Percentiles rank a stretch among this genome's conserved stretches.
phyloP scores from a whole-genome alignment of 352 stramenopile species.

The Albugo candida region DNA sequence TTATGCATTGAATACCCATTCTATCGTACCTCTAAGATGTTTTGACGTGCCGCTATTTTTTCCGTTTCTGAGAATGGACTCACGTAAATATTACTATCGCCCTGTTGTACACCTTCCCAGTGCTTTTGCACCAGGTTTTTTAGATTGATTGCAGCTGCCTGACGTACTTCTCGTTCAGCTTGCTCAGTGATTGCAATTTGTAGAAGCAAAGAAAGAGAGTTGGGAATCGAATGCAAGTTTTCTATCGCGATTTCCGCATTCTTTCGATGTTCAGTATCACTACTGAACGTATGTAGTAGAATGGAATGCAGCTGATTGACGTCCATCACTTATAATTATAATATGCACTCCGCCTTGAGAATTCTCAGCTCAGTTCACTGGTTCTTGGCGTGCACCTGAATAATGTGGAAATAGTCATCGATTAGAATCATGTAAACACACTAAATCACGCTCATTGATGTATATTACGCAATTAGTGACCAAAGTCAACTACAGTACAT shows the following conservation, averaged over 20 bases:
- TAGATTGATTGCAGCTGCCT: slow-evolving; percentile 86
- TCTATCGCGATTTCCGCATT: slow-evolving; percentile 51
- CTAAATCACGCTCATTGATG: too few relatives aligned
- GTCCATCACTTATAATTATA: slow-evolving; percentile 48
- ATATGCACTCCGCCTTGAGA: too few relatives aligned
- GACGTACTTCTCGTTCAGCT: slow-evolving; percentile 70
- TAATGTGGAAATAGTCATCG: too few relatives aligned
- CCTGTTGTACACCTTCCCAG: slow-evolving; percentile 73
- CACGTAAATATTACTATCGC: slow-evolving; percentile 48
- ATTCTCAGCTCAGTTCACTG: too few relatives aligned
- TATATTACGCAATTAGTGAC: too few relatives aligned
- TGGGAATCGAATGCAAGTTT: slow-evolving; percentile 53
- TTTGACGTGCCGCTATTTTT: slow-evolving; percentile 41
- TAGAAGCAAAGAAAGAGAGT: slow-evolving; percentile 57
- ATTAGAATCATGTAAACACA: too few relatives aligned
- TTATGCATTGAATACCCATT: too few relatives aligned
- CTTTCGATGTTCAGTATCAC: slow-evolving; percentile 45
- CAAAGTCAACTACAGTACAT: too few relatives aligned
- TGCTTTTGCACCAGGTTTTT: slow-evolving; percentile 93
- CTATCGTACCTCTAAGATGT: slow-evolving; percentile 29
- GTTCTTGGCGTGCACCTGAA: too few relatives aligned
- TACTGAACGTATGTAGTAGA: slow-evolving; percentile 73
- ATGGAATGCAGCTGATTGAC: slow-evolving; percentile 78
- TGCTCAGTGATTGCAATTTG: slow-evolving; percentile 55
- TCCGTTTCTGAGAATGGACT: slow-evolving; percentile 38